Conservation (phyloP, 2,329 filamentous ascomycete genomes). For the Pyricularia grisea region DNA sequence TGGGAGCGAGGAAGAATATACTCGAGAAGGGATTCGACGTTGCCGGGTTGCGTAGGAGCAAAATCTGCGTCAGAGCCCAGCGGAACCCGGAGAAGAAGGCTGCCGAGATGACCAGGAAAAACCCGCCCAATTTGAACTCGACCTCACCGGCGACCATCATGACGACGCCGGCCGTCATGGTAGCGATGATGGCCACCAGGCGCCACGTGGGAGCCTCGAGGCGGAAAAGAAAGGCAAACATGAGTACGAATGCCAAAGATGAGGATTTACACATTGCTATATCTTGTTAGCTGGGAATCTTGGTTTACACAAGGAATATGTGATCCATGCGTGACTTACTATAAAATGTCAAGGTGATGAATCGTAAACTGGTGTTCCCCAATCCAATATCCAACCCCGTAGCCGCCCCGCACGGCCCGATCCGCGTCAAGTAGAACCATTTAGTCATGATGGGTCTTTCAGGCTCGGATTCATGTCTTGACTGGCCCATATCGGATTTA, state of each 20-base stretch:
- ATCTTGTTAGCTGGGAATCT: conserved; percentile 3
- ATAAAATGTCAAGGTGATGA: conserved; percentile 94
- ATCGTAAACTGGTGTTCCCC: conserved; percentile 91
- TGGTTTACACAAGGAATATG: not conserved
- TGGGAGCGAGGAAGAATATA: conserved; percentile 93
- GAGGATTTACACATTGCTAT: conserved; percentile 97
- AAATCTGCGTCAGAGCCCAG: conserved; percentile 96
- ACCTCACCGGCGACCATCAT: conserved; percentile 98
- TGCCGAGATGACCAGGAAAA: conserved; percentile 84
- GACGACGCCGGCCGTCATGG: conserved; percentile 87
- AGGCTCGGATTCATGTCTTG: conserved; percentile 44
- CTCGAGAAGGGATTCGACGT: conserved; percentile 95
- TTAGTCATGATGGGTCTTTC: conserved; percentile 65
- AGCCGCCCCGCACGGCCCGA: conserved; percentile 84
- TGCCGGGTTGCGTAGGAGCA: conserved; percentile 85
- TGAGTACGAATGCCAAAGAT: conserved; percentile 83
- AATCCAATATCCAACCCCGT: conserved; percentile 94
- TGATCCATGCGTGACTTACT: conserved; percentile 42
- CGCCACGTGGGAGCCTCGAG: conserved; percentile 82
- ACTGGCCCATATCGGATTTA: conserved; percentile 38
- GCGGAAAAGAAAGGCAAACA: conserved; percentile 91
- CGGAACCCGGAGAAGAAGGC: conserved; percentile 95
- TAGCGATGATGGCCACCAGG: conserved; percentile 75
- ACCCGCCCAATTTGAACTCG: conserved; percentile 77
- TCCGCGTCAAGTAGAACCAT: conserved; percentile 83